Conservation (phyloP, 1,284 basidiomycete genomes). For the Malassezia caprae region DNA sequence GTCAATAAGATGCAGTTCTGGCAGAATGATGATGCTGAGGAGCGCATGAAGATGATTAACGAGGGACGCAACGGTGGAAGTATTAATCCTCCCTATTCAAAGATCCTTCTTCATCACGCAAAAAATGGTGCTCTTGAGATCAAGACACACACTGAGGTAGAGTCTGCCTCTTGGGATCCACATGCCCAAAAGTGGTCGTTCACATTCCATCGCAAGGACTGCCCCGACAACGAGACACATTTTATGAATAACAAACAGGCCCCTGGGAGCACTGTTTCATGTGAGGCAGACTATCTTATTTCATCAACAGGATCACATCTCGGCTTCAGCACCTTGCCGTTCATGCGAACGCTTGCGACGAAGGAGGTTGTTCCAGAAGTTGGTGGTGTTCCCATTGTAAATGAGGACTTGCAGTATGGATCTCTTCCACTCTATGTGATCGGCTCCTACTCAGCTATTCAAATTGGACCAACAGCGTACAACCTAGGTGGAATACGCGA, state of each 20-base stretch:
- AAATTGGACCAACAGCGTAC: constrained; percentile 47
- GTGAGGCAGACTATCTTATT: constrained; percentile 31
- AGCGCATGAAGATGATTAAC: constrained; percentile 30
- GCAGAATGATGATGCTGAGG: constrained; percentile 29
- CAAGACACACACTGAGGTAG: constrained; percentile 28
- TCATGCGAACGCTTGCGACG: constrained; percentile 25
- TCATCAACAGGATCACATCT: constrained; percentile 42
- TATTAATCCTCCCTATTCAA: constrained; percentile 43
- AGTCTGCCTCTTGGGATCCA: constrained; percentile 10
- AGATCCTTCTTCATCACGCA: constrained; percentile 27
- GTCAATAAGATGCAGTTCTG: constrained; percentile 45
- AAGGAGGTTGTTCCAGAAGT: constrained; percentile 30
- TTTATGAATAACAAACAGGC: constrained; percentile 9
- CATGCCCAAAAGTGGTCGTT: constrained; percentile 21
- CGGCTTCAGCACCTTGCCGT: constrained; percentile 28
- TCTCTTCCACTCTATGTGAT: constrained; percentile 44
- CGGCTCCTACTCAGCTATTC: constrained; percentile 36
- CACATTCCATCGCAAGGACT: constrained; percentile 6
- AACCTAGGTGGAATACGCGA: constrained; percentile 48
- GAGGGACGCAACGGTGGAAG: constrained; percentile 42
- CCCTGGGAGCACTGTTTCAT: background rate
- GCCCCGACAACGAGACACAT: background rate
- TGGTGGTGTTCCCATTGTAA: constrained; percentile 43
- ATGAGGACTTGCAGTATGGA: constrained; percentile 42
- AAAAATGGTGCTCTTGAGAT: constrained; percentile 29